Evolutionary conservation across 805 yeast species (phyloP), one percentile per base, ranked within the genome.

Genomic region (Candida silvicultrix): DNA sequence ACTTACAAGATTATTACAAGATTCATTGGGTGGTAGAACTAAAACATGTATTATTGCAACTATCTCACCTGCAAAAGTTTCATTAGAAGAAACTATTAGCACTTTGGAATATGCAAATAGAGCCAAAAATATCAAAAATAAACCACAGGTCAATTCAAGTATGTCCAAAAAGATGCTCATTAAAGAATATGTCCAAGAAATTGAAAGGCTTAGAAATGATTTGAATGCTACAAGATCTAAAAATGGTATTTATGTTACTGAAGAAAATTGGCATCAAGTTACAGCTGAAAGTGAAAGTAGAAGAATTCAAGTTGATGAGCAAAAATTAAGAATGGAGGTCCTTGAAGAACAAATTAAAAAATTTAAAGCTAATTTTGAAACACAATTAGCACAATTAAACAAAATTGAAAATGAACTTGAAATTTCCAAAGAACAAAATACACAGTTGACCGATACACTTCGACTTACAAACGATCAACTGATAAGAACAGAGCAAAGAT

Each of bases 21-120:
- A 85, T 56, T 83, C 90, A 0, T 69, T 90, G 4, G 97, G 97
- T 2, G 97, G 97, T 2, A 74, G 80, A 46, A 89, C 97, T 0
- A 85, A 86, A 57, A 89, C 97, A 0, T 83, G 90, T 29, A 72
- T 89, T 46, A 85, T 89, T 22, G 95, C 96, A 1, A 89, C 96
- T 0, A 71, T 89, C 3, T 84, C 92, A 8, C 92, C 95, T 0
- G 90, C 90, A 1, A 74, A 76, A 46, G 75, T 76, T 22, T 83
- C 85, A 32, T 63, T 79, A 39, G 88, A 83, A 36, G 96, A 88
- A 62, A 84, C 95, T 0, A 60, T 82, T 14, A 83, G 90, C 50
- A 89, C 96, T 0, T 70, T 88, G 44, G 90, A 86, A 53, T 88
- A 88, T 59, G 96, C 96, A 1, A 78, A 81, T 44, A 76, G 89